Conservation (phyloP, 352 stramenopile species). For the Pythium insidiosum region DNA sequence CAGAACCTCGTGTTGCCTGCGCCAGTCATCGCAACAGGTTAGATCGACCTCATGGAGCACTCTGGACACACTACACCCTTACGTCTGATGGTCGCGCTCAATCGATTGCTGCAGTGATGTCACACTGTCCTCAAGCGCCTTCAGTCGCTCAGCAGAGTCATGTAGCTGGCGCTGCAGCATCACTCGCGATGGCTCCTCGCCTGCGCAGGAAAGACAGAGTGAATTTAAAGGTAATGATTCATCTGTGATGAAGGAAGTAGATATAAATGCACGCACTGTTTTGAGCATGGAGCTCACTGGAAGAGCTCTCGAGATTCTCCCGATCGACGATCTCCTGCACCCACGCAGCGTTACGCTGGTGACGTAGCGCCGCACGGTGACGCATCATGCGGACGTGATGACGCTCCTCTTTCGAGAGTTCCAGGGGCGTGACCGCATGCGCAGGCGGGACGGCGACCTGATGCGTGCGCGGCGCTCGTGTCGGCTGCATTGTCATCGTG, state of each 20-base stretch:
- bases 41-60: too few species aligned
- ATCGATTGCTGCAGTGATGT: too few species aligned
- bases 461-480: constrained; percentile 3
- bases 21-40: neutral
- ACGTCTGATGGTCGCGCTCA: too few species aligned
- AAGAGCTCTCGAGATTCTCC: neutral
- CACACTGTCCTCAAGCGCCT: too few species aligned
- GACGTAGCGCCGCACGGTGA: constrained; percentile 49
- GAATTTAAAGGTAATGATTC: neutral
- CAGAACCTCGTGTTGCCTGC: constrained; percentile 5
- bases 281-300: too few species aligned
- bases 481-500: constrained; percentile 11
- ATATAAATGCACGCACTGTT: too few species aligned
- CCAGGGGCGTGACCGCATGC: neutral
- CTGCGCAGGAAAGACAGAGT: neutral
- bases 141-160: too few species aligned
- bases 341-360: constrained; percentile 59
- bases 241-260: too few species aligned
- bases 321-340: constrained; percentile 19
- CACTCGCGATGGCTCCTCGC: neutral
- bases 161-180: neutral
- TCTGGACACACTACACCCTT: too few species aligned
- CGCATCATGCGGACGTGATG: constrained; percentile 39
- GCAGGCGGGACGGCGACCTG: constrained; percentile 8
- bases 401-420: constrained; percentile 34